Conservation (phyloP, 257 asterid species). For the Ballota nigra region DNA sequence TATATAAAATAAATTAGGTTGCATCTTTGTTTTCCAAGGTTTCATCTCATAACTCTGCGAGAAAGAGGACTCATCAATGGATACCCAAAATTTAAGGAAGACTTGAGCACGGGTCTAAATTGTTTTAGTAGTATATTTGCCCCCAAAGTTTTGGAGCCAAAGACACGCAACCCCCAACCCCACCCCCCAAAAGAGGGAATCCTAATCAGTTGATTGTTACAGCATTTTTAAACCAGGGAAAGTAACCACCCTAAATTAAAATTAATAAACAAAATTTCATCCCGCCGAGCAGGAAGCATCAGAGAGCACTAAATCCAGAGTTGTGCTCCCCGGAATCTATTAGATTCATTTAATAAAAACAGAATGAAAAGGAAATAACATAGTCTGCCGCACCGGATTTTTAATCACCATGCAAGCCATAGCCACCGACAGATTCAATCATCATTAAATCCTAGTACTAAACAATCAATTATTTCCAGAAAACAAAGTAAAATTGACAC, state of each 20-base stretch:
- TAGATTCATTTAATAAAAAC: neutral
- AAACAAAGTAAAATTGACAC: neutral
- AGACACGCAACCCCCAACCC: conserved; percentile 5
- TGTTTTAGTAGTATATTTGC: neutral
- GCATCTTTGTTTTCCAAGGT: too few species aligned
- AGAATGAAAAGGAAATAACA: neutral
- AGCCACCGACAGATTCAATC: neutral
- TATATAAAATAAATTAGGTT: neutral
- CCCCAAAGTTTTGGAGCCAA: neutral
- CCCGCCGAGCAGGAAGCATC: neutral
- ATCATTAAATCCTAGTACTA: neutral
- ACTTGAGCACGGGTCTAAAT: neutral
- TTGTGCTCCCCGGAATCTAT: neutral
- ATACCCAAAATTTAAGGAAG: neutral
- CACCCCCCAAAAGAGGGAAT: neutral
- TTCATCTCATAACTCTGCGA: too few species aligned
- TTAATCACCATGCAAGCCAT: neutral
- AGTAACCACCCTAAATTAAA: neutral
- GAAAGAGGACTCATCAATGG: neutral
- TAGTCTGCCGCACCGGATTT: neutral
- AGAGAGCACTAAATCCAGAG: neutral
- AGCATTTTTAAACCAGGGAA: conserved; percentile 1
- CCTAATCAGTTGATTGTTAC: neutral
- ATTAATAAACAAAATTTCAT: neutral
- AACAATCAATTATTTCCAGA: neutral